These are phyloP conservation scores for Fusarium udum DNA, from an alignment of 2,329 filamentous ascomycete genomes.

Conservation along the genomic window DNA sequence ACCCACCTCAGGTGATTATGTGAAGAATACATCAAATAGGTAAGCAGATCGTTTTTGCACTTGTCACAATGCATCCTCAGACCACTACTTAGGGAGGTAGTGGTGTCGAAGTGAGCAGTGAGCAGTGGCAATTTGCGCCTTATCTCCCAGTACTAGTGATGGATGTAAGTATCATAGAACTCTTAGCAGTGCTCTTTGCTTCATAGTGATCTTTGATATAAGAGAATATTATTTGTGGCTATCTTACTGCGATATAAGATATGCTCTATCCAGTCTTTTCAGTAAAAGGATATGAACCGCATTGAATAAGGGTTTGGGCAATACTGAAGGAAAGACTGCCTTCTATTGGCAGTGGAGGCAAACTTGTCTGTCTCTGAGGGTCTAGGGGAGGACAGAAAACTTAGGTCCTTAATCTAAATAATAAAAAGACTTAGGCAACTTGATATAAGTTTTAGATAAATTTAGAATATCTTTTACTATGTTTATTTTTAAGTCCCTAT, in stretches of 20 bases:
- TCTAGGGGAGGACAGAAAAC: not conserved
- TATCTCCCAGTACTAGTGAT: not conserved
- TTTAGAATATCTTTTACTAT: no score
- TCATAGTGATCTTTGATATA: no score
- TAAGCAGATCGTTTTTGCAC: not conserved
- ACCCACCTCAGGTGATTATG: not conserved
- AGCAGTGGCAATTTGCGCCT: conserved; percentile 7
- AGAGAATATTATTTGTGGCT: not conserved
- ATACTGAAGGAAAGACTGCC: not conserved
- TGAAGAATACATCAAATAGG: not conserved
- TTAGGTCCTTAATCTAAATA: not conserved
- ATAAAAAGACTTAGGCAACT: not conserved
- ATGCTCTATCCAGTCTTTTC: not conserved
- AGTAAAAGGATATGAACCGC: not conserved
- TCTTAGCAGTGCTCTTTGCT: not conserved
- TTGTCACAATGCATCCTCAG: not conserved
- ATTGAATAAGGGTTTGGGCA: not conserved
- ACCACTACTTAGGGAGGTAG: not conserved
- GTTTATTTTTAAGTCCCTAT: no score
- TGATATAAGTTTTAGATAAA: not conserved
- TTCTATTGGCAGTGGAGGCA: not conserved
- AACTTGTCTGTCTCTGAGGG: not conserved
- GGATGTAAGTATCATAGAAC: conserved; percentile 15
- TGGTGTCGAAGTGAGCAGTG: not conserved
- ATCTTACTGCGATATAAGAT: not conserved